phyloP scores from a whole-genome alignment of 2,329 filamentous ascomycete species.

The Verticillium alfalfae region DNA sequence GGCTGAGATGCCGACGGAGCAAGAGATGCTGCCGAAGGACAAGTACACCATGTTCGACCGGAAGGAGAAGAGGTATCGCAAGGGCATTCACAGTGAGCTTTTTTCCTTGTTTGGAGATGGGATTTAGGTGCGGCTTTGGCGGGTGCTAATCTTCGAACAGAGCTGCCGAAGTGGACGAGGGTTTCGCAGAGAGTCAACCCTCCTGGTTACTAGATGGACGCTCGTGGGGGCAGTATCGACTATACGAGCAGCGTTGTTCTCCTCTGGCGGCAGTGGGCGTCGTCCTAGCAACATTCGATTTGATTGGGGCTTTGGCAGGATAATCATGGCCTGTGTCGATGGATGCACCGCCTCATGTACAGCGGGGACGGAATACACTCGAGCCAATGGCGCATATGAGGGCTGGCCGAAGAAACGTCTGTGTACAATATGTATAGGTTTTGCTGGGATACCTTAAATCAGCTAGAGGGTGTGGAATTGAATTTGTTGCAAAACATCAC shows the following conservation, averaged over 20 bases:
- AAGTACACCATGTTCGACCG: constrained; percentile 98
- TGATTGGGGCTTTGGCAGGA: background rate
- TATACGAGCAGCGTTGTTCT: background rate
- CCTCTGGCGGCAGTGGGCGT: background rate
- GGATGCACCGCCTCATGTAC: background rate
- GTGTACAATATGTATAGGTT: background rate
- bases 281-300: background rate
- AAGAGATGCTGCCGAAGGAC: constrained; percentile 91
- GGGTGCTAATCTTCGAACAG: constrained; percentile 31
- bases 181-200: constrained; percentile 92
- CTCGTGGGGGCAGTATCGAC: background rate
- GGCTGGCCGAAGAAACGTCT: background rate
- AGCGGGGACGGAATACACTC: background rate
- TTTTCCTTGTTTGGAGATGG: background rate
- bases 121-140: background rate
- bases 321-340: background rate
- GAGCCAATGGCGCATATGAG: background rate
- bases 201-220: constrained; percentile 69
- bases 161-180: constrained; percentile 88
- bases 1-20: constrained; percentile 89
- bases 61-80: constrained; percentile 91
- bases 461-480: background rate
- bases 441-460: background rate
- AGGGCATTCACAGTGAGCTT: constrained; percentile 93
- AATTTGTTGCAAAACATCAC: background rate